A percentile compares a stretch with the other conserved stretches of the same genome.
These are phyloP conservation scores for Ormosia emarginata DNA, from an alignment of 306 rosid species.

Conservation along the genomic window DNA sequence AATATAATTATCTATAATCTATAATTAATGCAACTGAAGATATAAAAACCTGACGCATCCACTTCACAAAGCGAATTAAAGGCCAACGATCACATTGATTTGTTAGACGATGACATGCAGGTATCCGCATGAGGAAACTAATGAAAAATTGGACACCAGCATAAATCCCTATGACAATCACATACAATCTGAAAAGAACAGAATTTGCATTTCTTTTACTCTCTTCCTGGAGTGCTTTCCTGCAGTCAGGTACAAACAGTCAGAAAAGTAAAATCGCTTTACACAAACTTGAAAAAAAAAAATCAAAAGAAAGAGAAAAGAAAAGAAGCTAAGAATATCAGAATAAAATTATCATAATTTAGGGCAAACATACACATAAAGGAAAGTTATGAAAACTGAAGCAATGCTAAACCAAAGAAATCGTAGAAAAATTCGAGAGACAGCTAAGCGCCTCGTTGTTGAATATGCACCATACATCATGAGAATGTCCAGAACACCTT, in stretches of 20 bases:
- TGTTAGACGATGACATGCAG: constrained; percentile 73
- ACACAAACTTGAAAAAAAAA: not conserved
- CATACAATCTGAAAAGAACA: constrained; percentile 53
- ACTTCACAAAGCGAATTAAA: constrained; percentile 74
- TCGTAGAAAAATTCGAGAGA: constrained; percentile 82
- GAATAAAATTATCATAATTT: not conserved
- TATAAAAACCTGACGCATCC: constrained; percentile 90
- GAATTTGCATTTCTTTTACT: constrained; percentile 45
- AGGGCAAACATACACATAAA: constrained; percentile 65
- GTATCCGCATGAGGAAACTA: constrained; percentile 85
- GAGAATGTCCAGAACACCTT: constrained; percentile 85
- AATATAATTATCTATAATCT: not conserved
- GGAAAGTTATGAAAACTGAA: constrained; percentile 67
- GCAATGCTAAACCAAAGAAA: constrained; percentile 78
- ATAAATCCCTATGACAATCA: constrained; percentile 69
- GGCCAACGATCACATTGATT: constrained; percentile 91
- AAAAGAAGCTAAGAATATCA: not conserved
- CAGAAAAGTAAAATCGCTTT: constrained; percentile 2
- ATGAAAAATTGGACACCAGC: constrained; percentile 83
- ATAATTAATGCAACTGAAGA: constrained; percentile 16
- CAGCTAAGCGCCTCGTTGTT: constrained; percentile 67
- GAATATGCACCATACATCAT: constrained; percentile 98
- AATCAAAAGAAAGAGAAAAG: not conserved
- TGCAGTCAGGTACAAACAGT: constrained; percentile 36
- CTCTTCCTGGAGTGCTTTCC: constrained; percentile 87